A percentile compares a stretch with the other conserved stretches of the same genome.
These are phyloP conservation scores for Ogataea polymorpha DNA, from an alignment of 805 yeast species.

Conservation along the genomic window DNA sequence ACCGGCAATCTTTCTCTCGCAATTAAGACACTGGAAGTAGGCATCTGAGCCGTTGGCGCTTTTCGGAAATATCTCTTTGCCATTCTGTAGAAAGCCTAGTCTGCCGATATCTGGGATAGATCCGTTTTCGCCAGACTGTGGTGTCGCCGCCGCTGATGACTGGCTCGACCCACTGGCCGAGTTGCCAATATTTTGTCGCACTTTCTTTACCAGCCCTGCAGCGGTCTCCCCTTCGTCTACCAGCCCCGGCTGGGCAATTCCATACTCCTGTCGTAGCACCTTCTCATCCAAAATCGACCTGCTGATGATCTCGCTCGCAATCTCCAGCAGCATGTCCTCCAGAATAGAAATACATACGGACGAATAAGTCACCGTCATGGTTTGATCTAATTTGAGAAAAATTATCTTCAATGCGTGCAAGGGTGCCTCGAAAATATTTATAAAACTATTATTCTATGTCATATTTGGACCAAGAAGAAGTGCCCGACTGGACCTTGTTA, in stretches of 20 bases:
- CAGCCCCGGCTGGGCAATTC: conserved; percentile 24
- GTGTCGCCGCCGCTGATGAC: conserved; percentile 22
- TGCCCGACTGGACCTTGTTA: conserved; percentile 53
- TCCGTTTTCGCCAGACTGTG: conserved; percentile 20
- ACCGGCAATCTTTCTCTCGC: conserved; percentile 85
- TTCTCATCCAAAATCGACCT: conserved; percentile 31
- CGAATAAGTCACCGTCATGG: conserved; percentile 27
- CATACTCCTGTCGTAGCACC: conserved; percentile 30
- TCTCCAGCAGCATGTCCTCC: conserved; percentile 33
- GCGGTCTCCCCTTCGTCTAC: conserved; percentile 22
- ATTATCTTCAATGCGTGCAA: not conserved
- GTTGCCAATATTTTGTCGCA: conserved; percentile 7
- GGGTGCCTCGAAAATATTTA: not conserved
- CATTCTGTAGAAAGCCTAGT: conserved; percentile 25
- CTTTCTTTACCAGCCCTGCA: conserved; percentile 13
- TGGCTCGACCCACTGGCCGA: conserved; percentile 13
- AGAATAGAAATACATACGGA: conserved; percentile 30
- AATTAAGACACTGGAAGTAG: conserved; percentile 76
- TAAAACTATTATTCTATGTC: not conserved
- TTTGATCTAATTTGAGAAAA: not conserved
- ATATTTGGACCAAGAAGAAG: conserved; percentile 33
- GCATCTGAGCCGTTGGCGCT: conserved; percentile 24
- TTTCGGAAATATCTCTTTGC: conserved; percentile 30
- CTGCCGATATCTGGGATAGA: conserved; percentile 31
- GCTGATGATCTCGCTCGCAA: conserved; percentile 33